phyloP scores from a whole-genome alignment of 2,329 filamentous ascomycete species.

The Colletotrichum sp. region DNA sequence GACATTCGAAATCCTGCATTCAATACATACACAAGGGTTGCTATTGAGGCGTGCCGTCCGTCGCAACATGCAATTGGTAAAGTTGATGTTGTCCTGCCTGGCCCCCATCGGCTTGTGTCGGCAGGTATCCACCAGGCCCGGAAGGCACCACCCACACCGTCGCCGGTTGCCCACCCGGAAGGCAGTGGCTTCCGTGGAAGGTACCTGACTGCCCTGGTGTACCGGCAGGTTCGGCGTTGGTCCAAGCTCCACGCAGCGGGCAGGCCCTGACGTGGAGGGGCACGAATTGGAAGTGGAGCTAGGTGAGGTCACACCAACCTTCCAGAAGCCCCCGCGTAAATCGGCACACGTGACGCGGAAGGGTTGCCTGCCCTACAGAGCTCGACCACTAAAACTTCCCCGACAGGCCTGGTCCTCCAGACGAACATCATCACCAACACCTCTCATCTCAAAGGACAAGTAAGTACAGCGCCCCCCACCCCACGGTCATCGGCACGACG shows the following conservation, averaged over 20 bases:
- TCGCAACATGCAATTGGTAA: too few species aligned
- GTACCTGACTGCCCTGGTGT: background rate
- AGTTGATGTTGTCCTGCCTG: too few species aligned
- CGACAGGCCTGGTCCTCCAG: background rate
- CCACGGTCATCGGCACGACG: background rate
- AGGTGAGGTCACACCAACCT: background rate
- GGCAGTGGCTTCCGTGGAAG: background rate
- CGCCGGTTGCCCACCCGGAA: background rate
- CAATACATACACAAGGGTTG: background rate
- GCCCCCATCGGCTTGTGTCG: background rate
- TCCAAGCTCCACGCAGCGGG: background rate
- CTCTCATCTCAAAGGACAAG: slow-evolving; percentile 24
- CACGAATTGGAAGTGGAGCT: background rate
- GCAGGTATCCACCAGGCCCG: background rate
- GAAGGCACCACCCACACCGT: background rate
- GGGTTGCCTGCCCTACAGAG: slow-evolving; percentile 22
- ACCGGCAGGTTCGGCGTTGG: background rate
- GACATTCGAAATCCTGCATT: background rate
- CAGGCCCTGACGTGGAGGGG: background rate
- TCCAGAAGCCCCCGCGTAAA: background rate
- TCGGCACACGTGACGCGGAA: slow-evolving; percentile 9
- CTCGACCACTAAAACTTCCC: slow-evolving; percentile 21
- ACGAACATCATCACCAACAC: slow-evolving; percentile 25
- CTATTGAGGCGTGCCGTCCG: background rate
- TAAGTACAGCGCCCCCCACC: slow-evolving; percentile 14